A percentile compares a stretch with the other conserved stretches of the same genome.
These are phyloP conservation scores for Colletotrichum paranaense DNA, from an alignment of 2,329 filamentous ascomycete genomes.

Conservation along the genomic window DNA sequence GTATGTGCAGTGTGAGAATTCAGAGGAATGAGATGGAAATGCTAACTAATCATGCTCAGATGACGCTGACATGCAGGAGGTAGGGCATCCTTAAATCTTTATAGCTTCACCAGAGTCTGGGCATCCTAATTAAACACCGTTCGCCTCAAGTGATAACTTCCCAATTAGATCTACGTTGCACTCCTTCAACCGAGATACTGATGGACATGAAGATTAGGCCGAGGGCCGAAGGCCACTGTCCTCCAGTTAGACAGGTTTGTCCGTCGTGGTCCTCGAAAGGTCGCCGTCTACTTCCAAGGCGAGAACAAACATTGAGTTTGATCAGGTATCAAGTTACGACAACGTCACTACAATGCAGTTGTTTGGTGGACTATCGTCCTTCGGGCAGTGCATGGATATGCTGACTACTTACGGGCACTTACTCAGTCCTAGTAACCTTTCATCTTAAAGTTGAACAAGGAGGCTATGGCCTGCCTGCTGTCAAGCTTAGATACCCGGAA, in stretches of 20 bases:
- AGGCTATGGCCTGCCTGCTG: not conserved
- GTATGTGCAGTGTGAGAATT: not conserved
- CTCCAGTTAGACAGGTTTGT: not conserved
- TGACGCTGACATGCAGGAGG: not conserved
- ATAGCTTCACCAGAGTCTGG: not conserved
- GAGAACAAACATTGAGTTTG: not conserved
- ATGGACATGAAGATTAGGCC: not conserved
- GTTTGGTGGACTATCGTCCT: not conserved
- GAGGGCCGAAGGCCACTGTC: not conserved
- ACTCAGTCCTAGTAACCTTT: not conserved
- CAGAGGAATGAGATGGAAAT: not conserved
- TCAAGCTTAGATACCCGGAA: not conserved
- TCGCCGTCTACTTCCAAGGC: not conserved
- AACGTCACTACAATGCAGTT: not conserved
- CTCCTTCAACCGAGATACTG: not conserved
- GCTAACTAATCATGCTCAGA: not conserved
- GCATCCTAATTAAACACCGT: not conserved
- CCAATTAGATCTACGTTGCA: not conserved
- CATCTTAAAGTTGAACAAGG: not conserved
- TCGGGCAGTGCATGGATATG: not conserved
- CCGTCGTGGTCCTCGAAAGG: not conserved
- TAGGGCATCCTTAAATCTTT: not conserved
- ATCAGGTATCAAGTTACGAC: conserved; percentile 3
- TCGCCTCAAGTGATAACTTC: not conserved
- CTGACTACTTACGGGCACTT: not conserved